phyloP scores from a whole-genome alignment of 805 yeast species.

The Saccharomyces mikatae region DNA sequence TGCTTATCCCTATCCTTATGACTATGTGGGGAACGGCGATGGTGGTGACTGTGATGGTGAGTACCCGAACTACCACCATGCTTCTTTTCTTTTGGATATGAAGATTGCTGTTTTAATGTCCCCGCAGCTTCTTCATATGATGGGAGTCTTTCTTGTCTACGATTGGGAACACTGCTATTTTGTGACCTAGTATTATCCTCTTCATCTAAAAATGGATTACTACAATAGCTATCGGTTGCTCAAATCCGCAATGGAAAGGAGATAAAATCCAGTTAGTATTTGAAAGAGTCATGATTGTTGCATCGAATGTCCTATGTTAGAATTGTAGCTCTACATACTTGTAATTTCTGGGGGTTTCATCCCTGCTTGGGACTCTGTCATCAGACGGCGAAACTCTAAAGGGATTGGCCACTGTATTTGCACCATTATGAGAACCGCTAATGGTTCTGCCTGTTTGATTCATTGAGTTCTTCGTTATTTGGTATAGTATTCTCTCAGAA shows the following conservation, averaged over 20 bases:
- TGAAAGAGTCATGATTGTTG: background rate
- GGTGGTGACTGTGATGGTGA: conserved; percentile 1
- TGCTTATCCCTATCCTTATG: conserved; percentile 11
- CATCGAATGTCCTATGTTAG: background rate
- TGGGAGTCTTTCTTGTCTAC: conserved; percentile 9
- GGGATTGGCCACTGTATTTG: background rate
- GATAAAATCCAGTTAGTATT: background rate
- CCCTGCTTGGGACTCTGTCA: background rate
- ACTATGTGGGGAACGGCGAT: conserved; percentile 6
- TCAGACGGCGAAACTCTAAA: background rate
- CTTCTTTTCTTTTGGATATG: conserved; percentile 11
- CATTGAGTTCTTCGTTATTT: background rate
- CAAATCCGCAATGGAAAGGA: background rate
- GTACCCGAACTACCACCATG: background rate
- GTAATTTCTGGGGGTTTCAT: background rate
- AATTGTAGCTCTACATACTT: background rate
- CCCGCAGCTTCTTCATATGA: conserved; percentile 34
- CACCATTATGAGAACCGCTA: background rate
- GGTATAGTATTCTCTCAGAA: background rate
- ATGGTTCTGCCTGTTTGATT: background rate
- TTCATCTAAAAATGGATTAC: background rate
- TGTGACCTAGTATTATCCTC: background rate
- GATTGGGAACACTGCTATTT: background rate
- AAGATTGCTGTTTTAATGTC: conserved; percentile 1
- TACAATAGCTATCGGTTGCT: background rate